Evolutionary conservation across 1,284 basidiomycete genomes (phyloP).

Genomic region (Ustilago xerochloae): DNA sequence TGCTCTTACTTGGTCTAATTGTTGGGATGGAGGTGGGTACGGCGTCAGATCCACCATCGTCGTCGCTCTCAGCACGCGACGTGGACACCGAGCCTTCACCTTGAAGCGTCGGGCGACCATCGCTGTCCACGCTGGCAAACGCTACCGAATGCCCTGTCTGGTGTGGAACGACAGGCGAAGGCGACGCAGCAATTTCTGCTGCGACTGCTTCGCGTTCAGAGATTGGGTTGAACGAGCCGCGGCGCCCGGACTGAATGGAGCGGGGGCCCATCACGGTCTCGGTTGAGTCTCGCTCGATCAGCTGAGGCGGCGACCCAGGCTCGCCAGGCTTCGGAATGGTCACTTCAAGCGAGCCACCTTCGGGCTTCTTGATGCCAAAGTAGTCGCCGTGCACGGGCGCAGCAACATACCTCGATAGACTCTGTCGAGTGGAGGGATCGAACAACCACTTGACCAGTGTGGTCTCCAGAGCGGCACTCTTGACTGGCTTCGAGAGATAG

Average conservation of each 20-base stretch:
- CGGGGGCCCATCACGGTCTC: slow-evolving; percentile 48
- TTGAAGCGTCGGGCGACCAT: not conserved
- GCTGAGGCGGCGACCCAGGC: slow-evolving; percentile 27
- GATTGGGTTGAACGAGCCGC: slow-evolving; percentile 48
- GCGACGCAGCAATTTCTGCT: slow-evolving; percentile 22
- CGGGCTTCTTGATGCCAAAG: slow-evolving; percentile 35
- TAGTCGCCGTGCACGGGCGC: slow-evolving; percentile 39
- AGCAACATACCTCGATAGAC: slow-evolving; percentile 50
- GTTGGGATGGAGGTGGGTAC: not conserved
- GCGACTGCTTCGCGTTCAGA: slow-evolving; percentile 40
- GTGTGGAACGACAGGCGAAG: slow-evolving; percentile 5
- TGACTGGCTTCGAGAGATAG: slow-evolving; percentile 65
- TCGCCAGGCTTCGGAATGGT: slow-evolving; percentile 19
- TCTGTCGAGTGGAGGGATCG: slow-evolving; percentile 55
- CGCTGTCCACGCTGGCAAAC: not conserved
- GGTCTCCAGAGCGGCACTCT: slow-evolving; percentile 55
- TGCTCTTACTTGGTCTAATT: slow-evolving; percentile 26
- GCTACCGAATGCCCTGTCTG: slow-evolving; percentile 3
- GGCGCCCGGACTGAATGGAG: slow-evolving; percentile 43
- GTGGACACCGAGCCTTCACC: slow-evolving; percentile 2
- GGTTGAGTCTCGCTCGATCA: slow-evolving; percentile 49
- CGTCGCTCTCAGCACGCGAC: slow-evolving; percentile 30
- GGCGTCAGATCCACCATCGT: slow-evolving; percentile 1
- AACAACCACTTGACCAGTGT: slow-evolving; percentile 62
- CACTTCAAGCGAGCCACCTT: slow-evolving; percentile 25